Base-by-base conservation (phyloP, 176 grass and related monocot species). In the Juncus inflexus region DNA sequence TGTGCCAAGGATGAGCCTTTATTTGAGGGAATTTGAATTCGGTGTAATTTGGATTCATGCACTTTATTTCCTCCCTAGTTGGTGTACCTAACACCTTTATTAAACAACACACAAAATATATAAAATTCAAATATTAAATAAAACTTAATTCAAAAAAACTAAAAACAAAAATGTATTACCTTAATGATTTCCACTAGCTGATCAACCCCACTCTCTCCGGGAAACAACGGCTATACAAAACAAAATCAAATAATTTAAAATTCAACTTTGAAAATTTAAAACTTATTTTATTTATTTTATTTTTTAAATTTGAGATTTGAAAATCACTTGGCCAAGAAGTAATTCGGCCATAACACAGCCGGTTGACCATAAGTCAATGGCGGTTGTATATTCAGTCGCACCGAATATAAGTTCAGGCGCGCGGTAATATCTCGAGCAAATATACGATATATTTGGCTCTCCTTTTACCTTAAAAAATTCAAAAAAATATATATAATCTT, bases 1-100 rank as follows among this genome's bases (percentile, higher is more conserved):
- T 96, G 78, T 96, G 87, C 92, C 87, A 96, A 49, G 92, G 92
- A 83, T 96, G 84, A 79, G 92, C 92, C 74, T 96, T 96, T 86
- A 91, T 96, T 77, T 96, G 92, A 0, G 92, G 92, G 64, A 96
- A 96, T 74, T 96, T 96, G 82, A 91, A 96, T 63, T 96, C 87
- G 0, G 77, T 96, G 74, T 96, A 96, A 52, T 91, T 91, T 80
- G 92, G 92, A 76, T 96, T 96, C 92, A 96, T 91, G 79, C 92
- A 91, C 69, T 96, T 96, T 79, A 96, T 96, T 80, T 96, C 92
- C 85, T 96, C 92, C 63, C 92, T 96, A 76, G 87, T 91, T 67
- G 92, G 92, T 80, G 92, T 96, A 73, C 92, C 92, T 73, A 96
- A 83, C 77, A 96, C 92, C 87, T 96, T 71, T 67, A 85, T 38